Evolutionary conservation across 225 moss, liverwort and hornwort species (phyloP).

Genomic region (Polytrichum formosum): DNA sequence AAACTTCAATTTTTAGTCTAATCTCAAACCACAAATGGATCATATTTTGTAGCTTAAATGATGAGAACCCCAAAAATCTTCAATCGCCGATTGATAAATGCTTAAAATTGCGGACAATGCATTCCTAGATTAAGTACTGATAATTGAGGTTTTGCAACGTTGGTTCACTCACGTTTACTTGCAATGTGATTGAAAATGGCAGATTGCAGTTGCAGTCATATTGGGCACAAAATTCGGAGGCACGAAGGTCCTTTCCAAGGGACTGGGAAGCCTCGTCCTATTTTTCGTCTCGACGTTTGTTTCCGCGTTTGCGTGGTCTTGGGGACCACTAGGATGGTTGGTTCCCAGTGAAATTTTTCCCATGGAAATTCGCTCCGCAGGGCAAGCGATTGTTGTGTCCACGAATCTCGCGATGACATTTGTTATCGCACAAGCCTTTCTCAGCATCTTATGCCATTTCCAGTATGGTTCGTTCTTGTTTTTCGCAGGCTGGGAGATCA

Average conservation of each 20-base stretch:
- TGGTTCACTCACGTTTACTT: not conserved
- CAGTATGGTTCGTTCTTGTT: slow-evolving; percentile 44
- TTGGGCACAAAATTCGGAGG: slow-evolving; percentile 27
- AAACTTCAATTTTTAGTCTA: not conserved
- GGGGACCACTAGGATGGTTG: slow-evolving; percentile 66
- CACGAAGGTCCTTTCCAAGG: slow-evolving; percentile 5
- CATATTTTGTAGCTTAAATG: not conserved
- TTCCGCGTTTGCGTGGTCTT: slow-evolving; percentile 61
- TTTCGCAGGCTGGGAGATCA: slow-evolving; percentile 27
- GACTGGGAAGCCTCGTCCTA: slow-evolving; percentile 12
- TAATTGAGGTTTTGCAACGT: not conserved
- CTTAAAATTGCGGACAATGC: not conserved
- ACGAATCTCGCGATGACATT: slow-evolving; percentile 54
- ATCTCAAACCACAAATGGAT: not conserved
- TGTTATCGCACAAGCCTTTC: slow-evolving; percentile 43
- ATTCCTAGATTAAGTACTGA: not conserved
- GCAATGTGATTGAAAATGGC: not conserved
- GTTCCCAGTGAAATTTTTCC: slow-evolving; percentile 61
- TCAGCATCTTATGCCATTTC: slow-evolving; percentile 37
- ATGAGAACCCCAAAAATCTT: not conserved
- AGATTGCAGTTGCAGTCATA: slow-evolving; percentile 32
- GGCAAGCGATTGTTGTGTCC: slow-evolving; percentile 36
- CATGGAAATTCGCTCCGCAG: slow-evolving; percentile 33
- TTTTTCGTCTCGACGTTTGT: slow-evolving; percentile 34
- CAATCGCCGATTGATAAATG: not conserved